Evolutionary conservation across 1,139 yeast genomes (phyloP).

Genomic region (Nakaseomyces bracarensis): DNA sequence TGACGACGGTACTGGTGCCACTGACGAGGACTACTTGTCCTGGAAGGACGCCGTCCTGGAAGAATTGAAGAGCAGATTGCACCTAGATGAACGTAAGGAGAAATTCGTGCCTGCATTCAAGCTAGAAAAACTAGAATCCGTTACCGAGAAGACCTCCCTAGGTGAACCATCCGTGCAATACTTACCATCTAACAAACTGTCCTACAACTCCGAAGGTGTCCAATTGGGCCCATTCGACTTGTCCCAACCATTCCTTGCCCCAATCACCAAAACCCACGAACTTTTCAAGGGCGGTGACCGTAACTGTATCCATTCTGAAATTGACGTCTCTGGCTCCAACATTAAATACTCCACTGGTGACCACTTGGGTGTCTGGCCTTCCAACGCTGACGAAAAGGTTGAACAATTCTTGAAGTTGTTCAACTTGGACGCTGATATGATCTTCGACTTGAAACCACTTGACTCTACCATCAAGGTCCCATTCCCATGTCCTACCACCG

Average conservation of each 20-base stretch:
- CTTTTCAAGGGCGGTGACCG: constrained; percentile 59
- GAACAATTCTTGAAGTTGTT: constrained; percentile 55
- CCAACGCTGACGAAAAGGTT: constrained; percentile 72
- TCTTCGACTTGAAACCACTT: constrained; percentile 57
- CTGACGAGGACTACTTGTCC: constrained; percentile 88
- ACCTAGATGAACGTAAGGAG: constrained; percentile 67
- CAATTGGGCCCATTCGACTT: constrained; percentile 75
- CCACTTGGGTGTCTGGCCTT: constrained; percentile 92
- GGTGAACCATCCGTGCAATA: constrained; percentile 80
- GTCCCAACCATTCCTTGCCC: constrained; percentile 76
- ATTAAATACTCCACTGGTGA: constrained; percentile 90
- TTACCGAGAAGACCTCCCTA: constrained; percentile 47
- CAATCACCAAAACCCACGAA: constrained; percentile 53
- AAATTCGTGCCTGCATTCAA: constrained; percentile 65
- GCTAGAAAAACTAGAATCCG: constrained; percentile 28
- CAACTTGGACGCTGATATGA: constrained; percentile 48
- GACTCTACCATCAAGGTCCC: constrained; percentile 74
- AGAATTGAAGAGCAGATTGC: constrained; percentile 53
- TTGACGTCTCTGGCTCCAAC: constrained; percentile 68
- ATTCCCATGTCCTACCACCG: constrained; percentile 86
- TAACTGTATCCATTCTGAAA: constrained; percentile 80
- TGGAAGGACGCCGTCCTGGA: constrained; percentile 83
- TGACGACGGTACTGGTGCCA: constrained; percentile 89
- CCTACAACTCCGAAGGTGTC: constrained; percentile 24
- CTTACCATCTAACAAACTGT: constrained; percentile 33